Evolutionary conservation across 1,284 basidiomycete genomes (phyloP), one percentile per base, ranked within the genome.

Genomic region (Tetrapyrgos nigripes): DNA sequence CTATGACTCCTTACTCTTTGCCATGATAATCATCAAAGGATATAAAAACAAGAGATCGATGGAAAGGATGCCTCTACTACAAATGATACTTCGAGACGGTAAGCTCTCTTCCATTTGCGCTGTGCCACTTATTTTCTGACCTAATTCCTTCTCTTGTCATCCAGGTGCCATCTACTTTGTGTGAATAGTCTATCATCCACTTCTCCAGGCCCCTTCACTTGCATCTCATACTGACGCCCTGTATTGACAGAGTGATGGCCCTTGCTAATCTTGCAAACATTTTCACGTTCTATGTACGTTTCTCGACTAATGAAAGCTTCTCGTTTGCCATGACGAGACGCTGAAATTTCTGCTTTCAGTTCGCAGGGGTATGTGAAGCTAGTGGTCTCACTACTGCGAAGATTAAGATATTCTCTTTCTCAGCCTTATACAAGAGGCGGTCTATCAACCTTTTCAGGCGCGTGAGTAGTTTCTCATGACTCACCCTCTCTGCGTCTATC

Each of bases 91-190:
- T 11, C 46, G 58, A 21, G 53, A 59, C 19, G 58, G 58, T 55
- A 37, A n/a, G 58, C 11, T 11, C 14, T 57, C n/a, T 19, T 45
- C 5, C 28, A 10, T 19, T 48, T 45, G 19, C 13, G 13, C 40
- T n/a, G 14, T 55, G n/a, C 14, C 6, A 40, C 37, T 4, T 28
- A 45, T 35, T 23, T 31, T 5, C 50, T 44, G 11, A 50, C 11
- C 24, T 1, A 29, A 33, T 33, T 14, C 35, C 48, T n/a, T 31
- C 31, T 37, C 3, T 3, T 23, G 14, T 35, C 37, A 19, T 27
- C 11, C 14, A 62, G 60, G 60, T 14, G 53, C 56, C 13, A 48
- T 60, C 35, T 62, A 62, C 26, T 64, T 59, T 35, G 58, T 31
- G 60, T 61, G 47, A 55, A 58, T 37, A 40, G 5, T 50, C 26